A percentile compares a stretch with the other conserved stretches of the same genome.
Conservation (phyloP, 2,329 filamentous ascomycete genomes). For the Ustulina deusta region DNA sequence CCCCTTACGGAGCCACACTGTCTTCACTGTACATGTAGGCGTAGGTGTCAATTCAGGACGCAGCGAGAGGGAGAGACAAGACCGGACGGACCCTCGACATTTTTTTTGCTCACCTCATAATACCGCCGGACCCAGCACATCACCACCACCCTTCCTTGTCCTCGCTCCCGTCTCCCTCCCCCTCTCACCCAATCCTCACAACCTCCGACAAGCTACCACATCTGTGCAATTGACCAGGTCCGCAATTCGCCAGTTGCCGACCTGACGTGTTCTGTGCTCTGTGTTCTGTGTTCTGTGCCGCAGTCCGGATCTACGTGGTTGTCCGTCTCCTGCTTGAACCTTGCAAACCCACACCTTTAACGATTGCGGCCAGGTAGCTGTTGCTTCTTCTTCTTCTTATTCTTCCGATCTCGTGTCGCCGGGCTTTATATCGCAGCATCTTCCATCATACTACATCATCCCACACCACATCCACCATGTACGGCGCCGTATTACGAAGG, state of each 20-base stretch:
- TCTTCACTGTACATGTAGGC: no score
- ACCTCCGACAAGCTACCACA: conserved; percentile 33
- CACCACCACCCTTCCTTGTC: conserved; percentile 1
- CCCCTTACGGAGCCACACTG: conserved; percentile 31
- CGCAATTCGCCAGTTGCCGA: conserved; percentile 34
- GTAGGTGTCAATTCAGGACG: conserved; percentile 5
- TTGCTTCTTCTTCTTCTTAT: conserved; percentile 21
- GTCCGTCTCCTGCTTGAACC: conserved; percentile 34
- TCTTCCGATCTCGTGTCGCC: conserved; percentile 40
- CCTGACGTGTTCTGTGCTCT: conserved; percentile 39
- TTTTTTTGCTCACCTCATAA: conserved; percentile 47
- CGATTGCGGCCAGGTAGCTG: conserved; percentile 34
- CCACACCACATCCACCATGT: conserved; percentile 60
- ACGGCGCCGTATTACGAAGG: conserved; percentile 73
- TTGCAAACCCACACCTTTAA: conserved; percentile 11
- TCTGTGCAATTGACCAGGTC: conserved; percentile 45
- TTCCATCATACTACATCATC: not conserved
- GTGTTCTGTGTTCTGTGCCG: conserved; percentile 32
- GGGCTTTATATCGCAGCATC: conserved; percentile 41
- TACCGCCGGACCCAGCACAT: conserved; percentile 38
- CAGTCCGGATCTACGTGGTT: conserved; percentile 36
- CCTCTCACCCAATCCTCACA: conserved; percentile 19
- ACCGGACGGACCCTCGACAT: conserved; percentile 33
- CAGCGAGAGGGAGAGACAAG: conserved; percentile 9
- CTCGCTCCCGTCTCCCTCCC: not conserved